Evolutionary conservation across 257 asterid species (phyloP).

Genomic region (Petunia axillaris): DNA sequence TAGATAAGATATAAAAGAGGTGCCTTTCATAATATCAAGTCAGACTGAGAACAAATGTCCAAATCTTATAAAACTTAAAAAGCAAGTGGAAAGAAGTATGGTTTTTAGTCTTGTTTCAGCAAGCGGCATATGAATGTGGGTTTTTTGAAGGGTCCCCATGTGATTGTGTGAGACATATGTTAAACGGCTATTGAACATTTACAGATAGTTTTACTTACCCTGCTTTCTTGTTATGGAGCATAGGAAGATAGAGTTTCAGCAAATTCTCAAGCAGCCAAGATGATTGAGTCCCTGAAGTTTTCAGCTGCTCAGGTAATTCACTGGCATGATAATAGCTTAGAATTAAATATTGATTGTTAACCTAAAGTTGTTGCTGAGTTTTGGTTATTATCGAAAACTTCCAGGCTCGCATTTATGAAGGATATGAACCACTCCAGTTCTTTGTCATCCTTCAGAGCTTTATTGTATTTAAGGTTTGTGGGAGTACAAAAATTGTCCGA

Average conservation of each 20-base stretch:
- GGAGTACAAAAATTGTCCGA: constrained; percentile 1
- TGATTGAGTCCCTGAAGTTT: constrained; percentile 87
- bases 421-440: constrained; percentile 90
- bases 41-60: background rate
- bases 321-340: constrained; percentile 29
- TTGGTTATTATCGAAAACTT: constrained; percentile 31
- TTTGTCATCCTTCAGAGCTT: constrained; percentile 89
- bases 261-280: constrained; percentile 85
- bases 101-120: background rate
- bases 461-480: constrained; percentile 85
- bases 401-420: constrained; percentile 87
- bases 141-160: background rate
- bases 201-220: constrained; percentile 28
- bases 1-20: background rate
- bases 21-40: constrained; percentile 9
- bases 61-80: background rate
- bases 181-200: constrained; percentile 21
- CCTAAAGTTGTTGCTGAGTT: constrained; percentile 34
- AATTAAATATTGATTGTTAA: constrained; percentile 27
- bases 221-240: constrained; percentile 38
- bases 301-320: constrained; percentile 77
- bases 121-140: background rate
- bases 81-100: background rate
- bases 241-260: constrained; percentile 87
- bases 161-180: constrained; percentile 7